These are phyloP conservation scores for Yarrowia divulgata DNA, from an alignment of 805 yeast genomes.

Conservation along the genomic window DNA sequence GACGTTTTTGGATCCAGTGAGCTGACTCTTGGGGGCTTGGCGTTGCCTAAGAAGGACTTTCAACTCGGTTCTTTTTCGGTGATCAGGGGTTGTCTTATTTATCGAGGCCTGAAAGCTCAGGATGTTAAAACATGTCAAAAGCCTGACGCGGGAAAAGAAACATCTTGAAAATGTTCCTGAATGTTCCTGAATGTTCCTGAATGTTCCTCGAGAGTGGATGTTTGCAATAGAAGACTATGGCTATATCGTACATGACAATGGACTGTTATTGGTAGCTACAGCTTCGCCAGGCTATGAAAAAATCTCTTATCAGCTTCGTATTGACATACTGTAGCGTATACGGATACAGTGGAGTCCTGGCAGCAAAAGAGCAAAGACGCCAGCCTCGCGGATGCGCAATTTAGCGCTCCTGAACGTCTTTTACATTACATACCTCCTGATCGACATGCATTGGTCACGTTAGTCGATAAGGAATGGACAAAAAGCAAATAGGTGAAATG, in stretches of 20 bases:
- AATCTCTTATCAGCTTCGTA: background rate
- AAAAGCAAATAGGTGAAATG: background rate
- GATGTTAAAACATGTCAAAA: constrained; percentile 7
- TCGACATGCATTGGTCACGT: constrained; percentile 18
- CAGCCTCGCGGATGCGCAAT: constrained; percentile 8
- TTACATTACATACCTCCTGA: constrained; percentile 10
- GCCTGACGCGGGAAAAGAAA: constrained; percentile 1
- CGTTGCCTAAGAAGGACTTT: constrained; percentile 12
- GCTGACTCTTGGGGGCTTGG: constrained; percentile 9
- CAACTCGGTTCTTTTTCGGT: background rate
- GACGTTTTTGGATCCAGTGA: constrained; percentile 14
- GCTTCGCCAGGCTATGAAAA: background rate
- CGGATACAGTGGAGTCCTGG: background rate
- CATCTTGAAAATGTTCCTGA: background rate
- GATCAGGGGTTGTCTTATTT: constrained; percentile 26
- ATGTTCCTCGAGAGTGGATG: background rate
- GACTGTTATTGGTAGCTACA: background rate
- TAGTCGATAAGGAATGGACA: constrained; percentile 28
- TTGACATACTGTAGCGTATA: background rate
- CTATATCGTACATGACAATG: background rate
- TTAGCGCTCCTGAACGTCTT: background rate
- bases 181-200: constrained; percentile 10
- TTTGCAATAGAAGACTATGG: background rate
- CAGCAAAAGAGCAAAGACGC: background rate
- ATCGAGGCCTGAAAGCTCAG: constrained; percentile 5